A percentile compares a stretch with the other conserved stretches of the same genome.
Conservation (phyloP, 2,329 filamentous ascomycete genomes). For the Hymenoscyphus occultus region DNA sequence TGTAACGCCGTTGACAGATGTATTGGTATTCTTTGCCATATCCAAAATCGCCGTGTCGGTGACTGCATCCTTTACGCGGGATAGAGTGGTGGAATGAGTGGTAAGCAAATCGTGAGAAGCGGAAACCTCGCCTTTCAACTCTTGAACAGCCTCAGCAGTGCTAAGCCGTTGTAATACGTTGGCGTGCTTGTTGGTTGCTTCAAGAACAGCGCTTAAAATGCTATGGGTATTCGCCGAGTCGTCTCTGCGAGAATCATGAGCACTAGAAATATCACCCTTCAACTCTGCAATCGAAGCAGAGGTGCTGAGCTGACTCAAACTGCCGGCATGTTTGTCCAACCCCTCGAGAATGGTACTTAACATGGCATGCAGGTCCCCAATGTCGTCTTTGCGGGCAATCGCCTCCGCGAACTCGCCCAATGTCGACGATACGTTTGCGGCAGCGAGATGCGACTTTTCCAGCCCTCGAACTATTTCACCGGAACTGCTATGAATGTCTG, state of each 20-base stretch:
- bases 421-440: neutral
- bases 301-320: neutral
- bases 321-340: conserved; percentile 1
- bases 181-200: neutral
- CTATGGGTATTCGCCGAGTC: neutral
- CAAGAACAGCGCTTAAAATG: neutral
- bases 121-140: neutral
- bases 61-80: neutral
- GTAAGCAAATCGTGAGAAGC: conserved; percentile 1
- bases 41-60: neutral
- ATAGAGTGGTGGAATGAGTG: conserved; percentile 2
- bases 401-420: neutral
- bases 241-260: neutral
- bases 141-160: conserved; percentile 1
- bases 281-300: neutral
- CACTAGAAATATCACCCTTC: neutral
- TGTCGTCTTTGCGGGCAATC: neutral
- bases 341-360: neutral
- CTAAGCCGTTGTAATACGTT: neutral
- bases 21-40: neutral
- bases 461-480: conserved; percentile 5
- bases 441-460: neutral
- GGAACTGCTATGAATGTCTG: neutral
- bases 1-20: conserved; percentile 2
- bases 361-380: neutral